Percentiles rank a stretch among this genome's conserved stretches.
Conservation (phyloP, 257 asterid genomes). For the Solanum phureja region DNA sequence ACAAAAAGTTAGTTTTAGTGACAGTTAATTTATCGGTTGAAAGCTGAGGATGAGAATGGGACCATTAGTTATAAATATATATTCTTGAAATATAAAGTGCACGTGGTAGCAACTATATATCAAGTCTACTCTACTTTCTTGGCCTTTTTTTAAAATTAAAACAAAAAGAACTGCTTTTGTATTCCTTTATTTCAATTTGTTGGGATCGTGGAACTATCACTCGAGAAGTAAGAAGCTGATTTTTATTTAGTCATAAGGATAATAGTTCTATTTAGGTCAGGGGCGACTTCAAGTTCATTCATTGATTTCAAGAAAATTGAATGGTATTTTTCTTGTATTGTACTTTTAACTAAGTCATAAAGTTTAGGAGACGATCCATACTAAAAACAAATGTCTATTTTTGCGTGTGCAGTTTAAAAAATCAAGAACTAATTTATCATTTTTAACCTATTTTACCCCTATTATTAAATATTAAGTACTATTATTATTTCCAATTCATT, state of each 20-base stretch:
- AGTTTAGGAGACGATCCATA: not conserved
- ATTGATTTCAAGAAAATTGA: no score
- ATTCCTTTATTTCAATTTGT: not conserved
- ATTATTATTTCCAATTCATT: no score
- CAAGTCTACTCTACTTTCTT: not conserved
- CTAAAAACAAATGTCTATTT: no score
- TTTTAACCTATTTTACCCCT: no score
- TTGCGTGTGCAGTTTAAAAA: no score
- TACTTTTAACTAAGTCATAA: not conserved
- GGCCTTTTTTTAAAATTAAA: not conserved
- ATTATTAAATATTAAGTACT: not conserved
- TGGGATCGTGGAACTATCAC: not conserved
- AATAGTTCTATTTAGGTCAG: not conserved
- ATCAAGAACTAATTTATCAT: not conserved
- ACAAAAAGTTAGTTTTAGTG: constrained; percentile 4
- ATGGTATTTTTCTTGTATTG: not conserved
- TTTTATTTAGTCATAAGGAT: not conserved
- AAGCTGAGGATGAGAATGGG: not conserved
- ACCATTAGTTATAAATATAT: not conserved
- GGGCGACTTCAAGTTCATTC: not conserved
- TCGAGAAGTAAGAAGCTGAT: not conserved
- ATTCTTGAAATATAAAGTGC: not conserved
- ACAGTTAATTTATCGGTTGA: constrained; percentile 2
- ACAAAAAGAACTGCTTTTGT: not conserved
- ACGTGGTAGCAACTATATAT: not conserved